Evolutionary conservation across 75 land plant genomes (phyloP).

Genomic region (Pseudotsuga menziesii): DNA sequence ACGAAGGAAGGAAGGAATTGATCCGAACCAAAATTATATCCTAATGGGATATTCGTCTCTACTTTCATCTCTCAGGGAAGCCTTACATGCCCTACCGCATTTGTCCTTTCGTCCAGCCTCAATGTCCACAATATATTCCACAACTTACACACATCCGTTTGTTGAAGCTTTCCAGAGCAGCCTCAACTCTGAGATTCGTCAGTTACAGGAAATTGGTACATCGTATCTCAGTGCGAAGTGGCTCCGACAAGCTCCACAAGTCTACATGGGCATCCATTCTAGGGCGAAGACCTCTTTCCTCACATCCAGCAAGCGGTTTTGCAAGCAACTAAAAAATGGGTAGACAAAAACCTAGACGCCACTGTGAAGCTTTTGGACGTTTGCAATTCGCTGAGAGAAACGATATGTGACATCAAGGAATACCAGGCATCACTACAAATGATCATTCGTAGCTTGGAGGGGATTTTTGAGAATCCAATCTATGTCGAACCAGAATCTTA

Average conservation of each 20-base stretch:
- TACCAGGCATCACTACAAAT: constrained; percentile 12
- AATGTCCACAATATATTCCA: not conserved
- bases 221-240: constrained; percentile 16
- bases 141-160: constrained; percentile 6
- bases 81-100: constrained; percentile 1
- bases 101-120: not conserved
- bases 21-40: not conserved
- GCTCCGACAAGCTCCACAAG: constrained; percentile 17
- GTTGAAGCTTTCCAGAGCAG: constrained; percentile 21
- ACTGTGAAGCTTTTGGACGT: constrained; percentile 30
- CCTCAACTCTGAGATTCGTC: constrained; percentile 7
- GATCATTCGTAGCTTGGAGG: constrained; percentile 3
- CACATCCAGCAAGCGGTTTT: constrained; percentile 7
- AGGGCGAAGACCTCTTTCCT: constrained; percentile 19
- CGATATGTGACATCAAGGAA: constrained; percentile 9
- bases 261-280: constrained; percentile 12
- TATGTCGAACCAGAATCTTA: no score
- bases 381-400: constrained; percentile 20
- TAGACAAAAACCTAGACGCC: constrained; percentile 26
- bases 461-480: not conserved
- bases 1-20: no score
- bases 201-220: constrained; percentile 5
- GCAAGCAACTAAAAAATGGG: constrained; percentile 19
- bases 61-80: not conserved
- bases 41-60: constrained; percentile 10